phyloP scores from a whole-genome alignment of 768 basidiomycete genomes.

The Suillus subluteus region DNA sequence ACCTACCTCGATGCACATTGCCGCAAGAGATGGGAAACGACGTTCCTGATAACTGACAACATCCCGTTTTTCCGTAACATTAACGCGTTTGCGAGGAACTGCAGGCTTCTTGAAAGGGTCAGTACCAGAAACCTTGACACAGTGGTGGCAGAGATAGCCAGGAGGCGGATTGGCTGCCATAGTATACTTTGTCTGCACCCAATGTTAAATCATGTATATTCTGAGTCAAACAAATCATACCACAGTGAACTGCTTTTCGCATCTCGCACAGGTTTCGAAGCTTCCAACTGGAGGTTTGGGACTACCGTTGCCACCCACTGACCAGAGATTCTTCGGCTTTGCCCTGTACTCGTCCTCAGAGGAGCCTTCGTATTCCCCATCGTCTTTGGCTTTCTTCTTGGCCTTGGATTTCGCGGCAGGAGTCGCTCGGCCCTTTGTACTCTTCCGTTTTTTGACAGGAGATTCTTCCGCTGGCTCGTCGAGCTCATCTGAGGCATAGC shows the following conservation, averaged over 20 bases:
- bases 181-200: slow-evolving; percentile 80
- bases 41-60: slow-evolving; percentile 72
- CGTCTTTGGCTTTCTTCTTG: slow-evolving; percentile 44
- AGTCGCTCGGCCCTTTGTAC: slow-evolving; percentile 43
- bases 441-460: slow-evolving; percentile 59
- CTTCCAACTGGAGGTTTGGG: slow-evolving; percentile 73
- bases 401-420: slow-evolving; percentile 45
- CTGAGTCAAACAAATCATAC: slow-evolving; percentile 42
- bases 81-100: slow-evolving; percentile 61
- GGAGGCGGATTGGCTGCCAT: slow-evolving; percentile 68
- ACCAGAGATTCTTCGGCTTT: slow-evolving; percentile 54
- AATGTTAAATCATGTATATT: neutral
- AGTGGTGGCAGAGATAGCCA: slow-evolving; percentile 84
- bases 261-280: slow-evolving; percentile 80
- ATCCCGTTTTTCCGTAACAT: slow-evolving; percentile 66
- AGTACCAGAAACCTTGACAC: slow-evolving; percentile 74
- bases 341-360: slow-evolving; percentile 72
- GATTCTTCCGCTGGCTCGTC: slow-evolving; percentile 57
- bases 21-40: slow-evolving; percentile 70
- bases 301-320: slow-evolving; percentile 31
- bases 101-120: slow-evolving; percentile 88
- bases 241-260: slow-evolving; percentile 85
- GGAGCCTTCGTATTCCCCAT: slow-evolving; percentile 54
- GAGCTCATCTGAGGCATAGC: slow-evolving; percentile 75
- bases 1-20: slow-evolving; percentile 77